Evolutionary conservation across 768 basidiomycete genomes (phyloP).

Genomic region (Gymnopilus junonius): DNA sequence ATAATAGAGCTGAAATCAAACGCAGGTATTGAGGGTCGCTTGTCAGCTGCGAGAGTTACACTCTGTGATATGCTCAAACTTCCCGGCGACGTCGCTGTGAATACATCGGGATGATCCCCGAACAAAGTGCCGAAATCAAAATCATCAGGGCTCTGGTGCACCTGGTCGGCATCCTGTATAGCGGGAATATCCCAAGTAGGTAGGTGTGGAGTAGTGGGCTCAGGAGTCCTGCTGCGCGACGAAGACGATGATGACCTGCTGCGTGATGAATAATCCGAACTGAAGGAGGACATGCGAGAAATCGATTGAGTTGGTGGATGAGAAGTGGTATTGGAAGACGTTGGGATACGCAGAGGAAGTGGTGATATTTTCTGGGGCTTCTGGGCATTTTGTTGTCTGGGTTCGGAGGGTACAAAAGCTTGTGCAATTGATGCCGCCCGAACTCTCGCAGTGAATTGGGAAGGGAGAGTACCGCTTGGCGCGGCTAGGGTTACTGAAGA

Average conservation of each 20-base stretch:
- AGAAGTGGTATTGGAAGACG: background rate
- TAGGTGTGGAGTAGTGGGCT: conserved; percentile 9
- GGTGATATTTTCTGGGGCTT: background rate
- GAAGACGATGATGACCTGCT: background rate
- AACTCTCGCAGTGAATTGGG: background rate
- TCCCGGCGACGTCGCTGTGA: background rate
- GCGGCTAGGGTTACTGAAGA: background rate
- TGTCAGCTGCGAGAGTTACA: background rate
- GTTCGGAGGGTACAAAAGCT: background rate
- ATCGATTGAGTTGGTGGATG: background rate
- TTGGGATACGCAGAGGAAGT: background rate
- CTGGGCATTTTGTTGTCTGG: background rate
- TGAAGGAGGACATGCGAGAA: conserved; percentile 9
- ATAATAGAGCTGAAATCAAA: background rate
- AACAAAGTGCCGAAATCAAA: background rate
- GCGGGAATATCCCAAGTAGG: background rate
- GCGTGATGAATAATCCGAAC: background rate
- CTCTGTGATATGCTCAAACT: background rate
- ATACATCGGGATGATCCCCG: background rate
- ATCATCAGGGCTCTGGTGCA: background rate
- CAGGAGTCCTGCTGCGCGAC: conserved; percentile 1
- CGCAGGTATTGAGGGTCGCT: background rate
- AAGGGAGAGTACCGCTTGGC: background rate
- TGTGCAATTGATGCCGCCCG: background rate
- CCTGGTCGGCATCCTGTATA: background rate